A percentile compares a stretch with the other conserved stretches of the same genome.
These are phyloP conservation scores for Aquilaria agallochum DNA, from an alignment of 441 rosid species.

Conservation along the genomic window DNA sequence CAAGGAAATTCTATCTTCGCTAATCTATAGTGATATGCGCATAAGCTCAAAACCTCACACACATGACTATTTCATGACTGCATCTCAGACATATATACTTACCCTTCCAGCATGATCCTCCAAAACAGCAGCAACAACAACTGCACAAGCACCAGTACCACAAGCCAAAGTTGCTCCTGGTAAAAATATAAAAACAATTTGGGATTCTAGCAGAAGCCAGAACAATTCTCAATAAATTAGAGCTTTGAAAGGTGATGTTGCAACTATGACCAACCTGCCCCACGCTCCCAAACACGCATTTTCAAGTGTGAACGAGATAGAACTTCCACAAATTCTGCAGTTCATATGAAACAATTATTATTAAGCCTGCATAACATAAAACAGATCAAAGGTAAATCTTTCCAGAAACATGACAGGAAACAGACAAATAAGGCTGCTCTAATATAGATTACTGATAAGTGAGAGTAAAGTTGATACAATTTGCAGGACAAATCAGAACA, in stretches of 20 bases:
- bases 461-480: too few relatives aligned
- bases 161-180: conserved; percentile 94
- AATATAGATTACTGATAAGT: too few relatives aligned
- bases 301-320: conserved; percentile 71
- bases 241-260: neutral
- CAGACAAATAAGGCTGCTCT: too few relatives aligned
- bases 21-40: neutral
- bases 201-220: conserved; percentile 11
- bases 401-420: too few relatives aligned
- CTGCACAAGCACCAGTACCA: conserved; percentile 98
- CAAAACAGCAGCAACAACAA: conserved; percentile 95
- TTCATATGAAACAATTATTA: neutral
- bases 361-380: too few relatives aligned
- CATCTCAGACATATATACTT: conserved; percentile 25
- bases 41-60: neutral
- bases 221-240: neutral
- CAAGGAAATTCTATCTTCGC: too few relatives aligned
- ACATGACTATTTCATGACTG: neutral
- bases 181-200: neutral
- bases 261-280: conserved; percentile 61
- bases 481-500: too few relatives aligned
- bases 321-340: conserved; percentile 90
- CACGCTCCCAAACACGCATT: conserved; percentile 99
- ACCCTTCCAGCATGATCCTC: conserved; percentile 83
- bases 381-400: too few relatives aligned